These are phyloP conservation scores for Thinopyrum elongatum DNA, from an alignment of 176 grass and related monocot species.

Conservation along the genomic window DNA sequence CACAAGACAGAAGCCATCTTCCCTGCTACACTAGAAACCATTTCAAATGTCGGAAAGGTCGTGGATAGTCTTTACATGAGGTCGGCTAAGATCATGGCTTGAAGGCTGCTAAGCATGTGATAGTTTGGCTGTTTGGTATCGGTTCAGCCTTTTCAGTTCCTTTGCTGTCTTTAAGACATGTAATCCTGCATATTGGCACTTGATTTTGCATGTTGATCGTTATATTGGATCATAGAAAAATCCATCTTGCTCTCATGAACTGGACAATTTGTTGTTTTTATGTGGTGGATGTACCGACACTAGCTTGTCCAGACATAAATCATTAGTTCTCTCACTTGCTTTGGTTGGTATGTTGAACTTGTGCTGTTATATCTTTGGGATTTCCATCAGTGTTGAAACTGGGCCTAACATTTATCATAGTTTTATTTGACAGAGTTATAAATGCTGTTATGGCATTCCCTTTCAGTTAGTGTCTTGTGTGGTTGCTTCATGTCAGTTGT, in stretches of 20 bases:
- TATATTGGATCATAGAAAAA: not conserved
- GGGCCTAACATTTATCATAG: not conserved
- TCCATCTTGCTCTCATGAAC: not conserved
- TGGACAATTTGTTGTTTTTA: not conserved
- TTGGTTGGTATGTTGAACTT: not conserved
- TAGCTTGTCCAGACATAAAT: not conserved
- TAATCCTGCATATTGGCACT: conserved; percentile 14
- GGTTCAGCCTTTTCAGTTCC: conserved; percentile 23
- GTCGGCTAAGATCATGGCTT: conserved; percentile 70
- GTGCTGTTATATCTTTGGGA: not conserved
- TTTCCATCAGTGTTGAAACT: not conserved
- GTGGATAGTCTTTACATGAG: conserved; percentile 78
- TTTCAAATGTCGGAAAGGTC: conserved; percentile 69
- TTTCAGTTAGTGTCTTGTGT: not conserved
- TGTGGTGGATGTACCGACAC: not conserved
- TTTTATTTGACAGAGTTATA: not conserved
- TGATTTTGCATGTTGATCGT: not conserved
- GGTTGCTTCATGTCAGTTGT: not conserved
- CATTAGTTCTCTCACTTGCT: not conserved
- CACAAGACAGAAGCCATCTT: conserved; percentile 59
- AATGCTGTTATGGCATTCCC: not conserved
- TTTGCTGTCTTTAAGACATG: conserved; percentile 6
- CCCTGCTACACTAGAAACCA: conserved; percentile 65
- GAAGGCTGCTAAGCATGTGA: not conserved
- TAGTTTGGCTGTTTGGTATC: not conserved